Evolutionary conservation across 305 asterid genomes (phyloP).

Genomic region (Solanum chacoense): DNA sequence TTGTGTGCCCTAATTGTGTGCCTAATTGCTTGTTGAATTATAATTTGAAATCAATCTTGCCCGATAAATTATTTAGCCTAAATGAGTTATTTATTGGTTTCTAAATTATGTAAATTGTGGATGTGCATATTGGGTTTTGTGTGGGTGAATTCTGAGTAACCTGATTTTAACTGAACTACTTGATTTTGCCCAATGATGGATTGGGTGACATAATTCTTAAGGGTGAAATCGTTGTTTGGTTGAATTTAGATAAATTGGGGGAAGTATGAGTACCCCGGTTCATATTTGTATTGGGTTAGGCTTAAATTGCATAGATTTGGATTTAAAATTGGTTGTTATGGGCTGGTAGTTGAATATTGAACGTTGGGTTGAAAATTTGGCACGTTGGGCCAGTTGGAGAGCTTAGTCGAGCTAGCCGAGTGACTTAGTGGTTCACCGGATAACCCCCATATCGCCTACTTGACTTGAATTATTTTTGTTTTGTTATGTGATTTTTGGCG

Average conservation of each 20-base stretch:
- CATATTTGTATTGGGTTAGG: not conserved
- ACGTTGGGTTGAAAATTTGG: too few species aligned
- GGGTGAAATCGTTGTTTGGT: not conserved
- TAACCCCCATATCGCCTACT: not conserved
- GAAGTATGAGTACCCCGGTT: not conserved
- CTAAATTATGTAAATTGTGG: too few species aligned
- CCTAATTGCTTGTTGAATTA: not conserved
- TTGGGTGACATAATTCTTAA: too few species aligned
- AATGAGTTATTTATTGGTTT: not conserved
- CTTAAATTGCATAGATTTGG: not conserved
- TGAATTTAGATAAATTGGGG: not conserved
- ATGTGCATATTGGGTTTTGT: too few species aligned
- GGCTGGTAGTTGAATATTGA: not conserved
- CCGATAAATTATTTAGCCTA: not conserved
- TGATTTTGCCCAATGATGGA: not conserved
- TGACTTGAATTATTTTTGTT: too few species aligned
- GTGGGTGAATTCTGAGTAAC: not conserved
- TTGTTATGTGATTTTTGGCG: not conserved
- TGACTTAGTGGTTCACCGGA: not conserved
- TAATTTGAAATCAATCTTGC: not conserved
- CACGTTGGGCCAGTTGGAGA: not conserved
- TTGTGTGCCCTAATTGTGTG: not conserved
- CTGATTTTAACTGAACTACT: not conserved
- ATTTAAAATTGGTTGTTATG: not conserved
- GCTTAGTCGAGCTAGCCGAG: not conserved